A percentile compares a stretch with the other conserved stretches of the same genome.
phyloP scores from a whole-genome alignment of 306 rosid genomes.

The Cyamopsis tetragonoloba region DNA sequence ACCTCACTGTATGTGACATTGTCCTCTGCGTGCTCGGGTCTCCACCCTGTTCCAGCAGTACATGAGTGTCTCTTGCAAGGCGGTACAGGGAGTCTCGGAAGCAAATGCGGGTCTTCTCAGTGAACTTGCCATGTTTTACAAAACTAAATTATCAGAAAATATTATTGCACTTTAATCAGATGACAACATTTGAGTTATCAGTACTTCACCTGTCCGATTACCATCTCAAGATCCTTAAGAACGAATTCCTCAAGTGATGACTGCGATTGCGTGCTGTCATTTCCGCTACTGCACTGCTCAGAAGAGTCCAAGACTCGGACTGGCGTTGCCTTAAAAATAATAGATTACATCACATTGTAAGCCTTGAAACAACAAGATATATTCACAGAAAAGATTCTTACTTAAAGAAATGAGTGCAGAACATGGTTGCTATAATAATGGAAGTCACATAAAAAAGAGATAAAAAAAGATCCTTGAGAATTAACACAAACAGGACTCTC shows the following conservation, averaged over 20 bases:
- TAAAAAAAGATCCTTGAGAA: neutral
- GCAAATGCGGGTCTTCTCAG: conserved; percentile 46
- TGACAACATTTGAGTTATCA: neutral
- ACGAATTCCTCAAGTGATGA: conserved; percentile 40
- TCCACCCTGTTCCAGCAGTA: conserved; percentile 19
- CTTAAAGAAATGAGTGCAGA: neutral
- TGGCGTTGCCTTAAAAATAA: conserved; percentile 10
- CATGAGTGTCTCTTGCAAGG: conserved; percentile 42
- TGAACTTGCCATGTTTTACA: conserved; percentile 34
- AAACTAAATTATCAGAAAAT: conserved; percentile 9
- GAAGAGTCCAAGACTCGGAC: conserved; percentile 10
- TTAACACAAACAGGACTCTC: neutral
- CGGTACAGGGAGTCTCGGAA: conserved; percentile 66
- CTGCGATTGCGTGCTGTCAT: conserved; percentile 10
- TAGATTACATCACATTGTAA: neutral
- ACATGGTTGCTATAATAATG: neutral
- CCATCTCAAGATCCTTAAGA: conserved; percentile 49
- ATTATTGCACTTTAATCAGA: neutral
- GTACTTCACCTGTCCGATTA: conserved; percentile 44
- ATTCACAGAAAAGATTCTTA: neutral
- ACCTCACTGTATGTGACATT: conserved; percentile 33
- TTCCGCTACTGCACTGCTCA: conserved; percentile 24
- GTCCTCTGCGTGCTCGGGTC: neutral
- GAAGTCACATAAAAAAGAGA: neutral
- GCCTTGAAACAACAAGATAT: neutral